Evolutionary conservation across 2,329 filamentous ascomycete species (phyloP).

Genomic region (Stenocarpella maydis): DNA sequence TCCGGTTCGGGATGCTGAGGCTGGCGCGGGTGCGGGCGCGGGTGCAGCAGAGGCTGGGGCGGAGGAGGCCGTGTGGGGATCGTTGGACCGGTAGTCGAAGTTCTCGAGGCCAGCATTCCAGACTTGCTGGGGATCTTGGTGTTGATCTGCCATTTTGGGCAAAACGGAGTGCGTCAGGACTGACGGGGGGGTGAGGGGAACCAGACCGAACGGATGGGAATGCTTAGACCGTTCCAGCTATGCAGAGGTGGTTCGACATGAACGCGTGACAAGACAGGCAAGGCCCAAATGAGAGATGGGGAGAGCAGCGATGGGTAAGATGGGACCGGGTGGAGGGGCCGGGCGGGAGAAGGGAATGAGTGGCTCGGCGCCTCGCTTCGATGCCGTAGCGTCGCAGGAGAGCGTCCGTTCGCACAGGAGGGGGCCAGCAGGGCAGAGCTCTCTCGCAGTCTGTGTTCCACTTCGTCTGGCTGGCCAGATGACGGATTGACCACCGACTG

Average conservation of each 20-base stretch:
- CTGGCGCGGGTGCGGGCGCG: conserved; percentile 26
- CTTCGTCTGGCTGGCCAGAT: background rate
- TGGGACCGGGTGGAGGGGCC: conserved; percentile 32
- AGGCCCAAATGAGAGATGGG: conserved; percentile 38
- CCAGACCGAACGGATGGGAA: conserved; percentile 21
- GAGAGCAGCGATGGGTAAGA: conserved; percentile 22
- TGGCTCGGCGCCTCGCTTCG: conserved; percentile 23
- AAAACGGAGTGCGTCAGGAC: conserved; percentile 24
- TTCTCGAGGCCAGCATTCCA: conserved; percentile 33
- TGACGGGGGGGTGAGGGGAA: background rate
- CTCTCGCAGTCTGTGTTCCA: background rate
- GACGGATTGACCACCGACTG: background rate
- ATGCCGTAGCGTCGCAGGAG: conserved; percentile 17
- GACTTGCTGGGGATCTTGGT: conserved; percentile 36
- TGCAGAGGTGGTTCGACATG: conserved; percentile 48
- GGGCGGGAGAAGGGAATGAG: conserved; percentile 19
- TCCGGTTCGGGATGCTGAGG: conserved; percentile 18
- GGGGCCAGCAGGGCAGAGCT: conserved; percentile 6
- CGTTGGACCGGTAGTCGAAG: conserved; percentile 33
- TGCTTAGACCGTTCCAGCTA: conserved; percentile 44
- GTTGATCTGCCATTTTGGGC: conserved; percentile 44
- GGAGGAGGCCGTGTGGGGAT: conserved; percentile 32
- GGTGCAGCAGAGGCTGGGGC: conserved; percentile 32
- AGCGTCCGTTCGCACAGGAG: conserved; percentile 15
- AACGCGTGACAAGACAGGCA: conserved; percentile 38